Percentiles rank a stretch among this genome's conserved stretches.
Evolutionary conservation across 345 rosid species (phyloP).

Genomic region (Eucalyptus cloeziana): DNA sequence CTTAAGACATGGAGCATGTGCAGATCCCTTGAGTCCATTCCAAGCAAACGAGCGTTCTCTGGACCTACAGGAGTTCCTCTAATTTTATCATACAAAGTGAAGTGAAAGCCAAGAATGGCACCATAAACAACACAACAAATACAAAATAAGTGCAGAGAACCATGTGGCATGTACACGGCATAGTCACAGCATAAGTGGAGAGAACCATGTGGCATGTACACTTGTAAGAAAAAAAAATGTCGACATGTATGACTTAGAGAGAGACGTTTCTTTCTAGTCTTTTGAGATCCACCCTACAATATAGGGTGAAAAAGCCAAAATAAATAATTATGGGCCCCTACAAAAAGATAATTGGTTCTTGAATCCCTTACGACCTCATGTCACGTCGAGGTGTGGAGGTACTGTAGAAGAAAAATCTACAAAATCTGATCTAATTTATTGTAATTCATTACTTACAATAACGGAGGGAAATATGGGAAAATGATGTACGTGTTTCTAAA

Average conservation of each 20-base stretch:
- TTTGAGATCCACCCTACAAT: background rate
- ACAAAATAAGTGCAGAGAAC: background rate
- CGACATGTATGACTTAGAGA: background rate
- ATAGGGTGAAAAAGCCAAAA: background rate
- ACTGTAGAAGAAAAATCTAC: background rate
- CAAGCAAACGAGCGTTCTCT: background rate
- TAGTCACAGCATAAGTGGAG: background rate
- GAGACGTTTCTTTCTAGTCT: accelerated
- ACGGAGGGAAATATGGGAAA: background rate
- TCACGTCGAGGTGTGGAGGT: accelerated
- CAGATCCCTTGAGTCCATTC: background rate
- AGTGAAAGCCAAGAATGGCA: background rate
- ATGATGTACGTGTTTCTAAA: background rate
- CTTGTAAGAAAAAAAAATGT: background rate
- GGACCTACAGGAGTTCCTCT: background rate
- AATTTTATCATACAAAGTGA: background rate
- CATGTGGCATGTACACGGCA: background rate
- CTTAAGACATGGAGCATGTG: background rate
- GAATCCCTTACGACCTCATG: background rate
- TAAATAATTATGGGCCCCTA: background rate
- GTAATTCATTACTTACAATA: background rate
- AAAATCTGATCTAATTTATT: background rate
- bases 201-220: background rate
- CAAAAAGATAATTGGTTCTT: background rate
- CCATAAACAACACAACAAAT: background rate